Base-by-base conservation (phyloP, 2,329 filamentous ascomycete genomes). In the Fusarium sp. region DNA sequence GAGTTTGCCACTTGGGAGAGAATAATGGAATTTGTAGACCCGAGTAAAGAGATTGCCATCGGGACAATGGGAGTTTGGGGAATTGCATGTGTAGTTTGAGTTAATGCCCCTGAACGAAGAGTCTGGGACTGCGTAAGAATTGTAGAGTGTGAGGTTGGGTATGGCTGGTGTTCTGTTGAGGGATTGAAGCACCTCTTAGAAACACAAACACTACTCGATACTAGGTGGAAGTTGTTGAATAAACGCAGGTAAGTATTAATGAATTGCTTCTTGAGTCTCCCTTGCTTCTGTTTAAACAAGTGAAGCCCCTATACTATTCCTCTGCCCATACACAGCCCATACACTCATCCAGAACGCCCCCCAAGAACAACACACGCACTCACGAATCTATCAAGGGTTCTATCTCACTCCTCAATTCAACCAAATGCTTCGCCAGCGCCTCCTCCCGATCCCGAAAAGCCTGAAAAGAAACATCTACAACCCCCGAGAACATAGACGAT, bases 381-480 rank as follows among this genome's bases (percentile, higher is more conserved):
- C 44, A 73, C 12, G 68, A 68, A 57, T 80, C 78, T 50, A 80
- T 53, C 46, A 76, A 64, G 21, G 70, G 71, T 53, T 80, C 78
- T 52, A 80, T 79, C 25, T 79, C 77, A 49, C 75, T 74, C 28
- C 78, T 71, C 14, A 81, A 48, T 48, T 77, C 75, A 34, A 75
- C 72, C 16, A 81, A 67, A 56, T 80, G 74, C 69, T 75, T 76
- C 5, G 72, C 72, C 48, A 81, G 65, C 41, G 71, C 76, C 48
- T 80, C 78, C 67, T 81, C 79, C 41, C 77, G 76, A 43, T 75
- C 74, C 65, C 75, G 76, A 58, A 81, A 62, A 31, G 74, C 74
- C 53, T 74, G 69, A 55, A 74, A 77, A 18, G 77, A 78, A 19
- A 74, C 58, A 52, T 76, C 75, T 2, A 78, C 78, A 3, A 79